These are phyloP conservation scores for Botryotinia convoluta DNA, from an alignment of 2,329 filamentous ascomycete species.

Conservation along the genomic window DNA sequence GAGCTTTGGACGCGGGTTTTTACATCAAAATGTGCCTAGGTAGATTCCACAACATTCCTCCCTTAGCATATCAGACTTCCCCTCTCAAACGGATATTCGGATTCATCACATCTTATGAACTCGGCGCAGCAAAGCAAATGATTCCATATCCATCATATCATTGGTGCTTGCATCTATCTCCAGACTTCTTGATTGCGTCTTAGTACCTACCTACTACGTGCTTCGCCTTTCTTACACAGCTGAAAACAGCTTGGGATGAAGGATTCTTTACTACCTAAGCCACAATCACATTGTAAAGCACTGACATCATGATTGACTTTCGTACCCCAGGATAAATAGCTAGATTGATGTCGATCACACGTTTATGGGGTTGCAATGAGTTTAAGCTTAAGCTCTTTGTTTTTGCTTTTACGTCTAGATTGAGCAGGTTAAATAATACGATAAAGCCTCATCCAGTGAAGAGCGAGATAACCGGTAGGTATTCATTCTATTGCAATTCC, in stretches of 20 bases:
- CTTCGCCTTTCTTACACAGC: neutral
- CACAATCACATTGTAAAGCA: neutral
- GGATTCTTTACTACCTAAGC: neutral
- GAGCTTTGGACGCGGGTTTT: neutral
- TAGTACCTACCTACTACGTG: neutral
- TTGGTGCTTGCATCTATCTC: neutral
- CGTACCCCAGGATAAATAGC: neutral
- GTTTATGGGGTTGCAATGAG: neutral
- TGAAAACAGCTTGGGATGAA: neutral
- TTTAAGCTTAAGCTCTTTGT: neutral
- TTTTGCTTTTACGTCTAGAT: too few relatives aligned
- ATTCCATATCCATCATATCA: neutral
- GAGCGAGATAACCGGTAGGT: too few relatives aligned
- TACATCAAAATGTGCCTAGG: neutral
- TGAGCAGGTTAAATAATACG: too few relatives aligned
- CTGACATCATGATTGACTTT: neutral
- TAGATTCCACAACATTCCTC: too few relatives aligned
- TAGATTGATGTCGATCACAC: neutral
- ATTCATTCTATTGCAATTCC: neutral
- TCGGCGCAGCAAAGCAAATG: neutral
- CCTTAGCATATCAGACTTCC: too few relatives aligned
- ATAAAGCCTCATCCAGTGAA: neutral
- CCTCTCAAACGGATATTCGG: neutral
- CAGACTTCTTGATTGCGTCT: neutral
- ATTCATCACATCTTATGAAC: neutral